These are phyloP conservation scores for Aristolochia contorta DNA, from an alignment of 164 flowering plant species.

Conservation along the genomic window DNA sequence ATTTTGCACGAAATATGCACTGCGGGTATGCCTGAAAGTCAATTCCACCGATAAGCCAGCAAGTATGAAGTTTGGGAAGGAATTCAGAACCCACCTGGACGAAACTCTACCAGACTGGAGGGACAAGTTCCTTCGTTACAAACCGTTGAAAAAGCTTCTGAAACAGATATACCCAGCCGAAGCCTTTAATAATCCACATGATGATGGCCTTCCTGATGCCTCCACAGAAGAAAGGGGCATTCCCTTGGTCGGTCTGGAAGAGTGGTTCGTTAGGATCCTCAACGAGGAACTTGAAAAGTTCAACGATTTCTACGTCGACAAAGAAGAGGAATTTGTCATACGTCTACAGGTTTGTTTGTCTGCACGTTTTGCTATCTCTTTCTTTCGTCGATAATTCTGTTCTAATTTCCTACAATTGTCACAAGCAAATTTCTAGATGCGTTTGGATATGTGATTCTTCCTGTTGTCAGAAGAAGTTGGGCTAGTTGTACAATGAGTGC, in stretches of 20 bases:
- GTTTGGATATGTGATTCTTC: no score
- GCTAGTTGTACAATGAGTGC: no score
- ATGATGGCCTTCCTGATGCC: neutral
- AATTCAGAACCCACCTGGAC: slow-evolving; percentile 61
- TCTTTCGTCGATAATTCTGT: neutral
- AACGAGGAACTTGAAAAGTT: slow-evolving; percentile 72
- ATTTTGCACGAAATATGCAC: no score
- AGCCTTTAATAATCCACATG: neutral
- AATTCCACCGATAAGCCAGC: no score
- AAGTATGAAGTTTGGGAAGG: slow-evolving; percentile 75
- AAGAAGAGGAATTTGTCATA: slow-evolving; percentile 74
- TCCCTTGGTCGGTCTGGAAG: slow-evolving; percentile 27
- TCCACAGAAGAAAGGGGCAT: neutral
- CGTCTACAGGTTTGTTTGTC: slow-evolving; percentile 49
- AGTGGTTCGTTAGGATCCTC: slow-evolving; percentile 59
- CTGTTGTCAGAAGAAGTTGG: no score
- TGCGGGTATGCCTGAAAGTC: no score
- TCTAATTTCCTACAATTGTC: neutral
- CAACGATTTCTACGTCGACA: slow-evolving; percentile 79
- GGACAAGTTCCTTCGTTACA: slow-evolving; percentile 77
- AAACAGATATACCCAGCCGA: slow-evolving; percentile 29
- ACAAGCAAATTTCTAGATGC: no score
- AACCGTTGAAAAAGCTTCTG: slow-evolving; percentile 68
- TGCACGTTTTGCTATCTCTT: neutral
- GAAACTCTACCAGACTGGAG: slow-evolving; percentile 85